Evolutionary conservation across 495 filamentous ascomycete genomes (phyloP).

Genomic region (Parachaetomium inaequale): DNA sequence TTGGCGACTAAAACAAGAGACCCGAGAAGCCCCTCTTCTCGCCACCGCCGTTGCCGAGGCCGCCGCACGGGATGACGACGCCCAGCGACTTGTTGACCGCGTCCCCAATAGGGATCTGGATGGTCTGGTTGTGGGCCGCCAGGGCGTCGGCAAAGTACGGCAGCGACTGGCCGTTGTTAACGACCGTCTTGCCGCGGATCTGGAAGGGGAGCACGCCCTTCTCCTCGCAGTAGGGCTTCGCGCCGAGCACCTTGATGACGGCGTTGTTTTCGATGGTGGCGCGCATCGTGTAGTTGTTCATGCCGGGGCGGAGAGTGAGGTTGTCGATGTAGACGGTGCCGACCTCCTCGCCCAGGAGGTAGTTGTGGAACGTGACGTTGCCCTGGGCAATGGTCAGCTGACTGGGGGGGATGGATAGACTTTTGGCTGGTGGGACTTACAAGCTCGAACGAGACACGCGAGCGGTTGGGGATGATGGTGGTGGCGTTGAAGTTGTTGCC

Average conservation of each 20-base stretch:
- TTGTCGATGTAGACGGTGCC: slow-evolving; percentile 56
- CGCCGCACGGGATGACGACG: slow-evolving; percentile 24
- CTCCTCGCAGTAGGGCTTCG: slow-evolving; percentile 39
- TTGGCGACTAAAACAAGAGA: neutral
- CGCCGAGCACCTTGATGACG: slow-evolving; percentile 43
- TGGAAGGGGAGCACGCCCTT: slow-evolving; percentile 56
- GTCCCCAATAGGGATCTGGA: slow-evolving; percentile 35
- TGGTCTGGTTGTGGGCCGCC: slow-evolving; percentile 33
- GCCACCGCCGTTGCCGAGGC: neutral
- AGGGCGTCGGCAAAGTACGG: slow-evolving; percentile 57
- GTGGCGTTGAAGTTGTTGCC: slow-evolving; percentile 62
- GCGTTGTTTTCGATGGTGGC: slow-evolving; percentile 50
- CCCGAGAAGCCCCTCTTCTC: neutral
- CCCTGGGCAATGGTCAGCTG: slow-evolving; percentile 45
- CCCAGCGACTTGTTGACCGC: slow-evolving; percentile 24
- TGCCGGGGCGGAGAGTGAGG: slow-evolving; percentile 56
- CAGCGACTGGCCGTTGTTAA: slow-evolving; percentile 57
- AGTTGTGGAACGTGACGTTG: slow-evolving; percentile 61
- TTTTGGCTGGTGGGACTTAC: slow-evolving; percentile 38
- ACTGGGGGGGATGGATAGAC: neutral
- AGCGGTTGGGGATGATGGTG: slow-evolving; percentile 66
- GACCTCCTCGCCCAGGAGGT: slow-evolving; percentile 47
- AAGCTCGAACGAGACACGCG: slow-evolving; percentile 60
- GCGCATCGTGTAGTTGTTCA: slow-evolving; percentile 55
- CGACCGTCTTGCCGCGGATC: slow-evolving; percentile 54